These are phyloP conservation scores for Ganoderma meredithae DNA, from an alignment of 1,284 basidiomycete species.

Conservation along the genomic window DNA sequence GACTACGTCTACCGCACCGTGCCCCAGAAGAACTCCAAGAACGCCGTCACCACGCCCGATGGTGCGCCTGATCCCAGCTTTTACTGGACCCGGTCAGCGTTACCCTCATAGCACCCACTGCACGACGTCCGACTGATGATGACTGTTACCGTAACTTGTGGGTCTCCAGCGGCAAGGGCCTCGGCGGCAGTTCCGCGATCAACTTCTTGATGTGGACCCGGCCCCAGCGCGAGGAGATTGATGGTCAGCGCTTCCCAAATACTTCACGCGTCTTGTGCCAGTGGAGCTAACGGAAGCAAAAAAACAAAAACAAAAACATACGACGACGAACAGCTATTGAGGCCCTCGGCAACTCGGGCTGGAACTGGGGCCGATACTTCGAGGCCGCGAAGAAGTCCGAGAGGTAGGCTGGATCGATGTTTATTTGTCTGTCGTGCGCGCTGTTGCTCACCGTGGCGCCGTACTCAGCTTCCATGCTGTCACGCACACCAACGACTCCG, in stretches of 20 bases:
- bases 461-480: not conserved
- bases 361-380: conserved; percentile 37
- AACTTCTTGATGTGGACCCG: conserved; percentile 28
- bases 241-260: conserved; percentile 16
- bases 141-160: not conserved
- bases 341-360: conserved; percentile 40
- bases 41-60: conserved; percentile 2
- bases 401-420: conserved; percentile 20
- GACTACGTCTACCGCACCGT: conserved; percentile 29
- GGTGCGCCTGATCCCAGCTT: conserved; percentile 20
- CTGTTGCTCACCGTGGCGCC: not conserved
- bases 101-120: not conserved
- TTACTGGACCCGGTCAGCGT: conserved; percentile 13
- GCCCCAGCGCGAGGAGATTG: conserved; percentile 29
- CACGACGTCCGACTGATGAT: not conserved
- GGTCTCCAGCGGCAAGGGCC: conserved; percentile 27
- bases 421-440: not conserved
- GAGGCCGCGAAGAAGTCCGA: conserved; percentile 34
- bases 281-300: not conserved
- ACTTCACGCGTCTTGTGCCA: not conserved
- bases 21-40: conserved; percentile 19
- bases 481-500: not conserved
- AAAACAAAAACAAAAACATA: no score
- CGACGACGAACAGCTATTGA: conserved; percentile 25
- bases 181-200: conserved; percentile 31